phyloP scores from a whole-genome alignment of 176 grass and related monocot genomes.

The Thinopyrum elongatum region DNA sequence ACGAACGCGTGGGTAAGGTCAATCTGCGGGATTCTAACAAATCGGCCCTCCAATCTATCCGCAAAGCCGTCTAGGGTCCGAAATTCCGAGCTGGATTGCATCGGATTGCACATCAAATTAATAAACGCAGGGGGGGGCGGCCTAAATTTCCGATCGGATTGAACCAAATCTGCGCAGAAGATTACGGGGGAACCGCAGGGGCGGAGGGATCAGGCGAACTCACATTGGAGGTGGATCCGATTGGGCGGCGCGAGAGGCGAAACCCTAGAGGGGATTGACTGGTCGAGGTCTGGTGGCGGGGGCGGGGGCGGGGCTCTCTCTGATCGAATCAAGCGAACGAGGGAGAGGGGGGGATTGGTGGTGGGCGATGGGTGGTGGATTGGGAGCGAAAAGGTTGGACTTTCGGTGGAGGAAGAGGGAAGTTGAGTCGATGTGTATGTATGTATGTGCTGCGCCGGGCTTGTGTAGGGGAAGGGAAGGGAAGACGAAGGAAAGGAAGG shows the following conservation, averaged over 20 bases:
- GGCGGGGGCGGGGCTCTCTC: not conserved
- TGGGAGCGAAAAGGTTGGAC: not conserved
- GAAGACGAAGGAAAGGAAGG: not conserved
- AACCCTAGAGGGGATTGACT: conserved; percentile 28
- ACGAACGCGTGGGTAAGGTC: not conserved
- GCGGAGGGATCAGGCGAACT: conserved; percentile 7
- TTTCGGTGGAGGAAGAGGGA: conserved; percentile 4
- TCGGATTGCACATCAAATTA: not conserved
- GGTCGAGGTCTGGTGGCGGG: not conserved
- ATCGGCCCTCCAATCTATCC: not conserved
- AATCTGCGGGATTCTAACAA: not conserved
- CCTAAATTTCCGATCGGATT: not conserved
- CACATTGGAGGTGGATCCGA: conserved; percentile 41
- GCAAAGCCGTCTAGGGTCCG: not conserved
- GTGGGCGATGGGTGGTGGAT: conserved; percentile 8
- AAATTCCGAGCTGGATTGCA: not conserved
- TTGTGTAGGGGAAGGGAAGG: not conserved
- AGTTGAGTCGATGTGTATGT: conserved; percentile 1
- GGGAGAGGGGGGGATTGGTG: conserved; percentile 9
- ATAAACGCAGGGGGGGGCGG: not conserved
- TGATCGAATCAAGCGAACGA: conserved; percentile 1
- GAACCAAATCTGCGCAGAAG: not conserved
- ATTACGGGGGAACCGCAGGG: not conserved
- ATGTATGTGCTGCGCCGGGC: not conserved
- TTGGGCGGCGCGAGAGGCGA: conserved; percentile 6